phyloP scores from a whole-genome alignment of 2,329 filamentous ascomycete species.

The Colletotrichum trifolii region DNA sequence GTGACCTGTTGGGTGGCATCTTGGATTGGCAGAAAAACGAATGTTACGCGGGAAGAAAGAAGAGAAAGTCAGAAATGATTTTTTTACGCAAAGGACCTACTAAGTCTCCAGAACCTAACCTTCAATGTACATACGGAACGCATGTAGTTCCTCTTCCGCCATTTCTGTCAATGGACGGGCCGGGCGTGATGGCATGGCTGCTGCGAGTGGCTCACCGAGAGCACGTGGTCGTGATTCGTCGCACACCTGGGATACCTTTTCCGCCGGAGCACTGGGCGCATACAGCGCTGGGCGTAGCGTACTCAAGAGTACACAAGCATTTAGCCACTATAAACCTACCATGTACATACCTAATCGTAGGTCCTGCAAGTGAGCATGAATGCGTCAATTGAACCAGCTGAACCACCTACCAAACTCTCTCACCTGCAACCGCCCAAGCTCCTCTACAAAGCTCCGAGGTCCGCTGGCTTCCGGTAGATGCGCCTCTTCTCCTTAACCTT shows the following conservation, averaged over 20 bases:
- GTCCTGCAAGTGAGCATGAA: slow-evolving; percentile 20
- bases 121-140: no score
- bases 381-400: slow-evolving; percentile 22
- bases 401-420: slow-evolving; percentile 5
- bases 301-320: background rate
- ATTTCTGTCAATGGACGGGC: no score
- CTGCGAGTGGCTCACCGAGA: no score
- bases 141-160: no score
- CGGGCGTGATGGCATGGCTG: no score
- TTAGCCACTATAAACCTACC: no score
- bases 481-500: background rate
- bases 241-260: background rate
- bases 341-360: background rate
- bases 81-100: no score
- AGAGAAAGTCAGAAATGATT: background rate
- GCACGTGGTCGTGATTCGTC: no score
- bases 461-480: slow-evolving; percentile 14
- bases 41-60: no score
- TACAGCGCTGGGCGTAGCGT: background rate
- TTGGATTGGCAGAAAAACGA: no score
- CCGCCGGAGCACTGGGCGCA: slow-evolving; percentile 11
- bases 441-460: slow-evolving; percentile 8
- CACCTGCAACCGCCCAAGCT: slow-evolving; percentile 3
- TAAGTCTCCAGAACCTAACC: no score
- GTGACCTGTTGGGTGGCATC: slow-evolving; percentile 18